Evolutionary conservation across 2,329 filamentous ascomycete species (phyloP).

Genomic region (Fusarium sp.): DNA sequence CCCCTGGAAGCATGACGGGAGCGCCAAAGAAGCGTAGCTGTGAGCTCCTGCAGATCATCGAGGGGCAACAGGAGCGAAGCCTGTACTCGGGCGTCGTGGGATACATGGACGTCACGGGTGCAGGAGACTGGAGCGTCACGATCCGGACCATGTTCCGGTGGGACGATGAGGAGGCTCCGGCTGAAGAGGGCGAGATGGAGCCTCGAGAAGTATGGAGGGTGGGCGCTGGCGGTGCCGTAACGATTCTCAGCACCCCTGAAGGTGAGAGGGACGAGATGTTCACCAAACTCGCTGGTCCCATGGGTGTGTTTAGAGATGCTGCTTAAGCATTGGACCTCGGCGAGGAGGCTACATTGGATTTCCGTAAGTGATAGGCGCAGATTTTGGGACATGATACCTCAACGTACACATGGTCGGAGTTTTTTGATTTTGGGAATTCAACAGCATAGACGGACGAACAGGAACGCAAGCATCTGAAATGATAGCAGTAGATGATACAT

Average conservation of each 20-base stretch:
- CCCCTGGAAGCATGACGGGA: constrained; percentile 95
- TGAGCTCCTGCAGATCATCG: constrained; percentile 79
- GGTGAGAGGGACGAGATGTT: constrained; percentile 94
- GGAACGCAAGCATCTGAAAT: constrained; percentile 24
- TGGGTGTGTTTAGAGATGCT: constrained; percentile 60
- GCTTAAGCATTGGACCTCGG: constrained; percentile 33
- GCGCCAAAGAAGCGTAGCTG: constrained; percentile 94
- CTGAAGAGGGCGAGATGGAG: constrained; percentile 46
- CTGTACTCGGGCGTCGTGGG: constrained; percentile 91
- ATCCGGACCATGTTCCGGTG: constrained; percentile 84
- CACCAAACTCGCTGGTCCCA: constrained; percentile 72
- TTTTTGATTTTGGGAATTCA: constrained; percentile 42
- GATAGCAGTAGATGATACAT: constrained; percentile 18
- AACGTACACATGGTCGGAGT: constrained; percentile 51
- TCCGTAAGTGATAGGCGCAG: constrained; percentile 12
- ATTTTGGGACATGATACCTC: constrained; percentile 47
- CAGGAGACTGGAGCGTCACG: constrained; percentile 90
- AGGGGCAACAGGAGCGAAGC: constrained; percentile 70
- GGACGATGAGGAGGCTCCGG: constrained; percentile 65
- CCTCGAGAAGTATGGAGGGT: constrained; percentile 77
- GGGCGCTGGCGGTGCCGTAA: constrained; percentile 91
- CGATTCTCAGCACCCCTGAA: constrained; percentile 80
- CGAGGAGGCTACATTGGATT: background rate
- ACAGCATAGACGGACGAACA: constrained; percentile 41
- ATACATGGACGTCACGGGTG: constrained; percentile 86